Conservation (phyloP, 306 rosid species). For the Mimosa pudica region DNA sequence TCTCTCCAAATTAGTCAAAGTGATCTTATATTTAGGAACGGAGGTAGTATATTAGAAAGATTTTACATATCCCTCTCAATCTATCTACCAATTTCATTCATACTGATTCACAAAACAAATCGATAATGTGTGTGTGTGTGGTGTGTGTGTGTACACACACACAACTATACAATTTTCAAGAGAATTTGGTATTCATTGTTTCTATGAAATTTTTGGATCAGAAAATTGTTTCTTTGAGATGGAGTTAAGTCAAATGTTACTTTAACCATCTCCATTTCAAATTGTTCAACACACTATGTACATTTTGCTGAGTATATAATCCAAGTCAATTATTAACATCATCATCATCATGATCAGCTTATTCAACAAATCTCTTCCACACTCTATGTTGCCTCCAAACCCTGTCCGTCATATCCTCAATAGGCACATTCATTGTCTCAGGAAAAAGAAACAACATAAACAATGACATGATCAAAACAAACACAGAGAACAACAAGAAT, state of each 20-base stretch:
- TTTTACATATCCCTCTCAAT: neutral
- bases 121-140: too few species aligned
- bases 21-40: too few species aligned
- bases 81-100: neutral
- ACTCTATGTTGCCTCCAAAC: slow-evolving; percentile 90
- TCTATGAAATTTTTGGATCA: neutral
- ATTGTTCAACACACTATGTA: neutral
- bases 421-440: slow-evolving; percentile 84
- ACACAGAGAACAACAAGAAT: slow-evolving; percentile 80
- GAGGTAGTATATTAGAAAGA: too few species aligned
- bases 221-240: neutral
- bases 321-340: neutral
- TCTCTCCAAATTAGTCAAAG: too few species aligned
- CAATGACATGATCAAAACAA: slow-evolving; percentile 75
- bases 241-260: neutral
- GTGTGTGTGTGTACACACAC: too few species aligned
- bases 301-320: neutral
- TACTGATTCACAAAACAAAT: neutral
- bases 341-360: slow-evolving; percentile 15
- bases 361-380: slow-evolving; percentile 79
- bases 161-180: neutral
- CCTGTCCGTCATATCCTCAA: slow-evolving; percentile 86
- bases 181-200: neutral
- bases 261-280: neutral
- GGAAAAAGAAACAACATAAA: slow-evolving; percentile 70